Conservation (phyloP, 1,284 basidiomycete genomes). For the Malassezia caprae region DNA sequence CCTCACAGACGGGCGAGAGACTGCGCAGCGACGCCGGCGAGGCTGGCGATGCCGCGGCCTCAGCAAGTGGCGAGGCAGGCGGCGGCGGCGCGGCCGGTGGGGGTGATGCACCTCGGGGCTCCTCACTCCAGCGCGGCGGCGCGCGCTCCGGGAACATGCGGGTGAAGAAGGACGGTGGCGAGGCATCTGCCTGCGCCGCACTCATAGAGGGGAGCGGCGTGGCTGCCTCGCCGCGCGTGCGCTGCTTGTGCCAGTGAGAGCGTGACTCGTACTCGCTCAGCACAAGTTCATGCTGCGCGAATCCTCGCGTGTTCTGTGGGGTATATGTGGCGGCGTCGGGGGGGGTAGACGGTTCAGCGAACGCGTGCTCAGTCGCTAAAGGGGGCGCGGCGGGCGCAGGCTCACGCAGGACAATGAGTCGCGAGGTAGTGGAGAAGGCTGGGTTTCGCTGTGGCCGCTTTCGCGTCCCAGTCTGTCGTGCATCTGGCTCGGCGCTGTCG, state of each 20-base stretch:
- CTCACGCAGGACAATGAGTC: constrained; percentile 7
- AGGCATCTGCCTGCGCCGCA: background rate
- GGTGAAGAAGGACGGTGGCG: background rate
- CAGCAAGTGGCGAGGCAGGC: background rate
- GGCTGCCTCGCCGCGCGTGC: background rate
- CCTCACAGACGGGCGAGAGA: background rate
- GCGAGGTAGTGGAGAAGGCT: constrained; percentile 2
- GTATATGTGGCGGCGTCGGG: background rate
- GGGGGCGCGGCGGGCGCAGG: background rate
- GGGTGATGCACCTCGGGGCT: background rate
- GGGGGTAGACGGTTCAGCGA: background rate
- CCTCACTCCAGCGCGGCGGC: background rate
- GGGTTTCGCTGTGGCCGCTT: background rate
- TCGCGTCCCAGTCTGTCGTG: background rate
- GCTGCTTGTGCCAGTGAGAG: background rate
- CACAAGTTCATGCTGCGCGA: background rate
- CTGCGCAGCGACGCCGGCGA: constrained; percentile 1
- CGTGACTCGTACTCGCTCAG: background rate
- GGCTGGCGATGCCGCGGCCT: background rate
- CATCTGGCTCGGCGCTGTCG: background rate
- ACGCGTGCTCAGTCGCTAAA: background rate
- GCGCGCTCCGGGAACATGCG: background rate
- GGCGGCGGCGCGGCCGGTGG: background rate
- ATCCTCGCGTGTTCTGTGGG: background rate
- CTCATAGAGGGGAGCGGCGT: background rate